Evolutionary conservation across 2,329 filamentous ascomycete species (phyloP), one percentile per base, ranked within the genome.

Genomic region (Calonectria multiphialidica): DNA sequence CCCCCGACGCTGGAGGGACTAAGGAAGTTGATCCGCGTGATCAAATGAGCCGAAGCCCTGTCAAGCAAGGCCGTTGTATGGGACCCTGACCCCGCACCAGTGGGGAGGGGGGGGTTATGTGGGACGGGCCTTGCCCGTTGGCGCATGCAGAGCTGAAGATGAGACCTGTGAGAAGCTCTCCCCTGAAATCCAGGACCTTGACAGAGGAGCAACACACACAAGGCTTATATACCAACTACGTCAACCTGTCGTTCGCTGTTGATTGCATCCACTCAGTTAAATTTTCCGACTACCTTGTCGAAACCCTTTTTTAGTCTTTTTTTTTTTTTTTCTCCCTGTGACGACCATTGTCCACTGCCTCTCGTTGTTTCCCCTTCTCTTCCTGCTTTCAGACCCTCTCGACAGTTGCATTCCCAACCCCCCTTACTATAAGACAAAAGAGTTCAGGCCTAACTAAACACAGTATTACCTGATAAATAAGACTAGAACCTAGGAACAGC

Each of bases 141-240:
- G 44, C 44, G 9, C 30, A 35, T 23, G 50, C 25, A 28, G 23
- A 66, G 37, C 49, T 57, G 63, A 66, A 23, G 63, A 57, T 55
- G 63, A 45, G 35, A 66, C 63, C n/a, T 21, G 63, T 45, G 63
- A 47, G 28, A 47, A 49, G 63, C 35, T 53, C 21, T 57, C 23
- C 55, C 55, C 57, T 62, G 57, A 62, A 30, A 62, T n/a, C 35
- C 37, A 6, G 55, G 21, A 59, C 35, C 21, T n/a, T 37, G 49
- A 40, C 35, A 49, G 23, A n/a, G 21, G 33, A 37, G 45, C 15
- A 50, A 23, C 49, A 8, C 21, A 23, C 49, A 8, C 21, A 30
- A 7, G 37, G 15, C 18, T 3, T 59, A 16, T 37, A 40, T 21
- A 18, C 21, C 23, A 21, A 18, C 23, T 10, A 30, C 23, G 15